A percentile compares a stretch with the other conserved stretches of the same genome.
Conservation (phyloP, 2,329 filamentous ascomycete species). For the Colletotrichum viniferum region DNA sequence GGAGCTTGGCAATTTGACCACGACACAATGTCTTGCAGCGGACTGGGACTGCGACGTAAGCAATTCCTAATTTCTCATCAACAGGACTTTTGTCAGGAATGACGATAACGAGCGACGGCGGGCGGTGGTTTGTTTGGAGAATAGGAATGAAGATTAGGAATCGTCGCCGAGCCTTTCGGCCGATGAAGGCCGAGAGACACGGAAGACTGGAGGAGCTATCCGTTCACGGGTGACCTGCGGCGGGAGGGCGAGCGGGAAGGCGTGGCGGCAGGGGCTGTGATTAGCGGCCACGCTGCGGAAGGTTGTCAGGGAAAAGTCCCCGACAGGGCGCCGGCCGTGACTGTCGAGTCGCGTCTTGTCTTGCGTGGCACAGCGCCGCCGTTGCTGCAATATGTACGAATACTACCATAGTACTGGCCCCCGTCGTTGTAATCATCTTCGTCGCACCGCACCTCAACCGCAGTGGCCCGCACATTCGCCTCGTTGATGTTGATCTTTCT, state of each 20-base stretch:
- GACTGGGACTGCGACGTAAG: neutral
- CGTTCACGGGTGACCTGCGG: neutral
- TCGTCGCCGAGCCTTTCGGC: neutral
- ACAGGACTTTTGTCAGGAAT: neutral
- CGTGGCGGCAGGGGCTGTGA: neutral
- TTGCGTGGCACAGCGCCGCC: neutral
- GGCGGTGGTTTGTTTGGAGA: neutral
- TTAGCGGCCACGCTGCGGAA: neutral
- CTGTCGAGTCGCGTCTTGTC: neutral
- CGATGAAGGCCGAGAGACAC: neutral
- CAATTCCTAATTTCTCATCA: neutral
- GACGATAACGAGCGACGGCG: neutral
- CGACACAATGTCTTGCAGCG: neutral
- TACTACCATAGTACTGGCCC: neutral
- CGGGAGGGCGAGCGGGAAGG: conserved; percentile 7
- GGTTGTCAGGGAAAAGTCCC: neutral
- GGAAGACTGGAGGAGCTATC: neutral
- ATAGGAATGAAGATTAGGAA: neutral
- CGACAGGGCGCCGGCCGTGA: neutral
- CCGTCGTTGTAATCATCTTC: neutral
- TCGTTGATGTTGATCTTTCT: neutral
- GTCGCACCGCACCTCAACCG: neutral
- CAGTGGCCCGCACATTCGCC: neutral
- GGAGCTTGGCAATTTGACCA: neutral
- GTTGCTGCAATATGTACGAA: neutral